Conservation (phyloP, 2,329 filamentous ascomycete species). For the Aspergillus brasiliensis region DNA sequence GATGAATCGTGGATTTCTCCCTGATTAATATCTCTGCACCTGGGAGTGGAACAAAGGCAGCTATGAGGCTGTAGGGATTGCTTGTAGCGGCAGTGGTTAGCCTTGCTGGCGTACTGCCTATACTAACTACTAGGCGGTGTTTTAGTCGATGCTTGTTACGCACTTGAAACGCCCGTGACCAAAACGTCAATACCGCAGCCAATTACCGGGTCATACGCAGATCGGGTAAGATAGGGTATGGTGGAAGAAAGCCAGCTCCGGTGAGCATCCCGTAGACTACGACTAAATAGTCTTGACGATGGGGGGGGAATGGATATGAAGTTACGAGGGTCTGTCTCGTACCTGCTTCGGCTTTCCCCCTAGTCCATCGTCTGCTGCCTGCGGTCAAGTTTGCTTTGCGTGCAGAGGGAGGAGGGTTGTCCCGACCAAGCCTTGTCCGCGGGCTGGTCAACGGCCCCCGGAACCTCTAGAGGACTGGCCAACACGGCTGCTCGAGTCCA, state of each 20-base stretch:
- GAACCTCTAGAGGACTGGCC: background rate
- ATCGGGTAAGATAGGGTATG: conserved; percentile 29
- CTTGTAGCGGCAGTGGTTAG: background rate
- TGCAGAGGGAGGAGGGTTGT: background rate
- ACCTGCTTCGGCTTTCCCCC: background rate
- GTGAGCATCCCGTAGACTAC: conserved; percentile 9
- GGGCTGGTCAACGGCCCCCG: background rate
- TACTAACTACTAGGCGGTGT: background rate
- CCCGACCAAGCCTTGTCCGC: background rate
- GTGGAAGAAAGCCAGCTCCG: conserved; percentile 6
- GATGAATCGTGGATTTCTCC: conserved; percentile 1
- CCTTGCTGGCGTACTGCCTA: background rate
- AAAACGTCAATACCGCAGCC: background rate
- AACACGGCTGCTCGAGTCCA: background rate
- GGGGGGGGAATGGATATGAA: background rate
- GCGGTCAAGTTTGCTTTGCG: background rate
- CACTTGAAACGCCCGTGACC: conserved; percentile 16
- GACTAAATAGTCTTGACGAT: background rate
- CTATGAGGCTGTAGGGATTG: conserved; percentile 11
- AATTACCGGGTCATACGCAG: conserved; percentile 19
- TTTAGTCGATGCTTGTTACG: conserved; percentile 14
- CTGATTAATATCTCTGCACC: conserved; percentile 6
- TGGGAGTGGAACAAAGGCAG: background rate
- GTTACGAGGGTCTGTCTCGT: background rate
- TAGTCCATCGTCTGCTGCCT: background rate